Evolutionary conservation across 2,329 filamentous ascomycete species (phyloP).

Genomic region (Triangularia verruculosa): DNA sequence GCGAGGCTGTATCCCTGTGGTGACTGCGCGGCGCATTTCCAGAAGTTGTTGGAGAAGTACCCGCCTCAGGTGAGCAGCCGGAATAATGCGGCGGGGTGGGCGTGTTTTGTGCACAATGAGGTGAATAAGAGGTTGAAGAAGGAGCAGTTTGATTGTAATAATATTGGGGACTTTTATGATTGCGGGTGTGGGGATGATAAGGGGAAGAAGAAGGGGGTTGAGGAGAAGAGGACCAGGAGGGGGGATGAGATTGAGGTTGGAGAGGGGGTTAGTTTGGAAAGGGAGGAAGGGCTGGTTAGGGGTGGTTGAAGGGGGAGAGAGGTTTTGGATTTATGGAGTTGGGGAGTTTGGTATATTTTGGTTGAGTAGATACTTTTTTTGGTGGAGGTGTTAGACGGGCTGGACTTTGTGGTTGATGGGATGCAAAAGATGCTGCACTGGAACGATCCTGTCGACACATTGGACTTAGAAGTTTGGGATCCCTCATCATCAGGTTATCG

Average conservation of each 20-base stretch:
- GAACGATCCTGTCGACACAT: not conserved
- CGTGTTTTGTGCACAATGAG: conserved; percentile 65
- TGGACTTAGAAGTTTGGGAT: not conserved
- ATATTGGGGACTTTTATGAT: conserved; percentile 69
- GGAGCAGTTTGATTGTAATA: conserved; percentile 60
- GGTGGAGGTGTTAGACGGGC: not conserved
- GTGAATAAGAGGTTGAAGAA: conserved; percentile 65
- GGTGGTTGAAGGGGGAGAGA: conserved; percentile 21
- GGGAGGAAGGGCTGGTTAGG: conserved; percentile 28
- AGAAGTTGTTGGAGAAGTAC: conserved; percentile 57
- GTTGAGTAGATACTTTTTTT: not conserved
- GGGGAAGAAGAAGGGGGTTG: conserved; percentile 41
- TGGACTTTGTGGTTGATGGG: not conserved
- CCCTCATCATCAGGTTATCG: not conserved
- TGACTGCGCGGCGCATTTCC: conserved; percentile 67
- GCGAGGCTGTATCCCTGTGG: conserved; percentile 68
- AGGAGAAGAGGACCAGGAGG: conserved; percentile 16
- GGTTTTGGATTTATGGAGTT: not conserved
- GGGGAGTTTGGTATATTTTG: not conserved
- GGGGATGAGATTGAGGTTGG: conserved; percentile 13
- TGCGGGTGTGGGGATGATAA: conserved; percentile 68
- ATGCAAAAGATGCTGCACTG: not conserved
- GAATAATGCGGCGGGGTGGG: conserved; percentile 64
- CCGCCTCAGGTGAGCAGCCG: conserved; percentile 64
- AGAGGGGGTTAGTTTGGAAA: conserved; percentile 19